These are phyloP conservation scores for Aspergillus hortae DNA, from an alignment of 2,329 filamentous ascomycete species.

Conservation along the genomic window DNA sequence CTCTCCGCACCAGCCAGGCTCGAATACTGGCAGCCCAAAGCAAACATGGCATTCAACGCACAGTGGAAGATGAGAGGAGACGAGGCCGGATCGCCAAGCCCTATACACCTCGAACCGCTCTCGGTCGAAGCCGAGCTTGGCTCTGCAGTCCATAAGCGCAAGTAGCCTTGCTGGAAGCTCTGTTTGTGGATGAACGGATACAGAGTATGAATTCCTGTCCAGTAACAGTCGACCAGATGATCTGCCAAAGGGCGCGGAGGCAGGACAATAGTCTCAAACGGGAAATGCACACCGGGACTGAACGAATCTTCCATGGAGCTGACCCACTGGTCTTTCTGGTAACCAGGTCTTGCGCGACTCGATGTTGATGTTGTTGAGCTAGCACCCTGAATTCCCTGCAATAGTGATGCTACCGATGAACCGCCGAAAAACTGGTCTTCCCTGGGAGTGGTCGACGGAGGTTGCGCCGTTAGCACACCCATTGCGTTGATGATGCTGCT, in stretches of 20 bases:
- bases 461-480: conserved; percentile 1
- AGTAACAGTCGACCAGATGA: conserved; percentile 39
- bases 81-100: conserved; percentile 30
- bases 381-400: not conserved
- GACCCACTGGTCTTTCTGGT: not conserved
- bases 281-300: not conserved
- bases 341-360: not conserved
- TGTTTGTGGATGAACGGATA: conserved; percentile 44
- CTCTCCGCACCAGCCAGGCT: conserved; percentile 25
- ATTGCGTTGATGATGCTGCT: not conserved
- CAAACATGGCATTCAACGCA: conserved; percentile 43
- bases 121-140: conserved; percentile 14
- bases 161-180: conserved; percentile 38
- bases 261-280: conserved; percentile 15
- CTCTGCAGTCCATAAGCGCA: conserved; percentile 24
- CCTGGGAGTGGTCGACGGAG: not conserved
- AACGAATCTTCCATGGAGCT: not conserved
- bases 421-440: conserved; percentile 1
- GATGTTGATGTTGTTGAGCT: not conserved
- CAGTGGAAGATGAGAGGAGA: conserved; percentile 40
- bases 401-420: conserved; percentile 1
- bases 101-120: conserved; percentile 16
- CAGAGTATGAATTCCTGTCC: conserved; percentile 38
- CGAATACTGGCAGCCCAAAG: conserved; percentile 39
- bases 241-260: conserved; percentile 42